Base-by-base conservation (phyloP, 495 filamentous ascomycete species). In the Podospora pseudopauciseta region DNA sequence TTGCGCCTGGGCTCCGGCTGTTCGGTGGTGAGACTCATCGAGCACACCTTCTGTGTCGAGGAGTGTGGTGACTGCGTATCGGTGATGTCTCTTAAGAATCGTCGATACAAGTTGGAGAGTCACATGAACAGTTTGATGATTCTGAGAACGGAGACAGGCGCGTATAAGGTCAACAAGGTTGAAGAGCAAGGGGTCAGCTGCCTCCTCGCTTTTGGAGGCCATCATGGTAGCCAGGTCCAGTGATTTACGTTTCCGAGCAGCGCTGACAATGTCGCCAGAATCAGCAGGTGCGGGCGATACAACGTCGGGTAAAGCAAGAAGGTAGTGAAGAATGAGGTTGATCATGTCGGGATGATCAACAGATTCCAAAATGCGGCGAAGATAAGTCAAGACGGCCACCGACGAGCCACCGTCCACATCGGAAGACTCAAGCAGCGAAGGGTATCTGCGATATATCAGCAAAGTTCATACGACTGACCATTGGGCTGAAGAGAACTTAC, bases 361-460 rank as follows among this genome's bases (percentile, higher is more conserved):
- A 0, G 90, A 90, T 71, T 97, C 93, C 4, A 99, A 85, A 65
- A 98, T 93, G 65, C 92, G 90, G 65, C 90, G 90, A 28, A 98
- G 85, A 78, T 99, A 98, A 2, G 93, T 98, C 66, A 99, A 80
- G 23, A 98, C 96, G 2, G 95, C 94, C 5, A 97, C 93, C 5
- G 94, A 95, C 2, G 96, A 98, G 49, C 96, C 96, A 39, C 95
- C 96, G 79, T 97, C 93, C 34, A 93, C 87, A 80, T 99, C 95
- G 0, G 95, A 97, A 5, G 96, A 98, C 77, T 99, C 93, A 11
- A 99, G 83, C 23, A 99, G 80, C 7, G 96, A 98, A 32, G 95
- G 95, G 73, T 98, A 97, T 81, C 93, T 97, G 65, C 53, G 71
- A 65, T 75, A 13, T 5, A 16, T 49, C 9, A 49, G 39, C 39